Evolutionary conservation across 352 stramenopile species (phyloP).

Genomic region (Phytophthora kernoviae): DNA sequence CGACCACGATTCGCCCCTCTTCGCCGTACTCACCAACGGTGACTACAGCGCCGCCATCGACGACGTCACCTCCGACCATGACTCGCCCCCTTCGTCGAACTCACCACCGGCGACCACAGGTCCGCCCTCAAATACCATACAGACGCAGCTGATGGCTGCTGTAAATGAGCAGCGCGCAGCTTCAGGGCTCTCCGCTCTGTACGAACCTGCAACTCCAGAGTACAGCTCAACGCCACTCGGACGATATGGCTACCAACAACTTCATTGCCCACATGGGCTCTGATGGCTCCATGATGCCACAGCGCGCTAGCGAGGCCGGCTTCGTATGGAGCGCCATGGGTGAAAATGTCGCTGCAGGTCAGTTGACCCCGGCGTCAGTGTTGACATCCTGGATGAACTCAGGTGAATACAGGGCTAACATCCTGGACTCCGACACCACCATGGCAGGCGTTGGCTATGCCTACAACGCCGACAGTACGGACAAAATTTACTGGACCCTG

Average conservation of each 20-base stretch:
- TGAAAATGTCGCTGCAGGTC: conserved; percentile 41
- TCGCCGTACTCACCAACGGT: too few relatives aligned
- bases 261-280: conserved; percentile 37
- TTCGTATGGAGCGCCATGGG: conserved; percentile 40
- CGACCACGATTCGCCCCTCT: too few relatives aligned
- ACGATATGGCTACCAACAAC: too few relatives aligned
- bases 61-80: too few relatives aligned
- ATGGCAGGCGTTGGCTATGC: conserved; percentile 18
- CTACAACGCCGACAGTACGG: conserved; percentile 25
- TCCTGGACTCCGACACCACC: too few relatives aligned
- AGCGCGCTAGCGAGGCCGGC: conserved; percentile 29
- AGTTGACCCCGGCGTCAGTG: conserved; percentile 7
- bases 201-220: conserved; percentile 16
- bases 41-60: too few relatives aligned
- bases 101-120: too few relatives aligned
- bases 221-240: too few relatives aligned
- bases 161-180: conserved; percentile 41
- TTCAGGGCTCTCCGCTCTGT: conserved; percentile 23
- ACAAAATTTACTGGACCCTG: conserved; percentile 51
- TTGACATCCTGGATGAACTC: too few relatives aligned
- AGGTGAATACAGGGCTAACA: too few relatives aligned
- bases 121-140: background rate
- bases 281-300: conserved; percentile 21
- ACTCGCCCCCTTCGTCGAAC: too few relatives aligned
- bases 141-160: conserved; percentile 26